Conservation (phyloP, 148 eudicot species). For the Dianthus caryophyllus region DNA sequence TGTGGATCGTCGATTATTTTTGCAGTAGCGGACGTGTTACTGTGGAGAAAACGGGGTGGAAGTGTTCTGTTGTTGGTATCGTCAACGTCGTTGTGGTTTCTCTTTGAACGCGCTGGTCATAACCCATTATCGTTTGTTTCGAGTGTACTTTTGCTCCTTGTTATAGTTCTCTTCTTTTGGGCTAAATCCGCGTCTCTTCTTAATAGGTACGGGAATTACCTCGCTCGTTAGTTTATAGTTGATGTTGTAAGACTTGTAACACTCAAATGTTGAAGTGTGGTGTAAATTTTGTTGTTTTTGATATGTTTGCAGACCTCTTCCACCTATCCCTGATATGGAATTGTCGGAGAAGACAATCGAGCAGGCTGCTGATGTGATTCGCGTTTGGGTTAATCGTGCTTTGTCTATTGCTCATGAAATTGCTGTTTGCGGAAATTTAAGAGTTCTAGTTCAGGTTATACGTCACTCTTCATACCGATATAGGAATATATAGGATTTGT, state of each 20-base stretch:
- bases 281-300: background rate
- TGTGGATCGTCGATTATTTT: background rate
- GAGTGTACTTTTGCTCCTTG: slow-evolving; percentile 65
- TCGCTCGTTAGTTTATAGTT: background rate
- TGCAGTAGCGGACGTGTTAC: slow-evolving; percentile 73
- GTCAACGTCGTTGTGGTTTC: slow-evolving; percentile 61
- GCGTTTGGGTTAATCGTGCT: slow-evolving; percentile 54
- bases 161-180: slow-evolving; percentile 81
- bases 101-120: slow-evolving; percentile 65
- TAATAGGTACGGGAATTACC: slow-evolving; percentile 48
- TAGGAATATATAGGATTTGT: background rate
- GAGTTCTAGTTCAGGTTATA: slow-evolving; percentile 55
- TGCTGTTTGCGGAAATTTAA: slow-evolving; percentile 66
- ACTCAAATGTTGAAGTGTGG: no score
- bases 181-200: slow-evolving; percentile 91
- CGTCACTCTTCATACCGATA: background rate
- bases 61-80: slow-evolving; percentile 40
- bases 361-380: slow-evolving; percentile 52
- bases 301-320: slow-evolving; percentile 59
- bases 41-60: slow-evolving; percentile 65
- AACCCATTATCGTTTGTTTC: slow-evolving; percentile 55
- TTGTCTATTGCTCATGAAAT: slow-evolving; percentile 70
- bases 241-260: no score
- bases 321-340: slow-evolving; percentile 89
- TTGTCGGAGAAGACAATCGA: slow-evolving; percentile 60